These are phyloP conservation scores for Myxozyma melibiosi DNA, from an alignment of 805 yeast genomes.

Conservation along the genomic window DNA sequence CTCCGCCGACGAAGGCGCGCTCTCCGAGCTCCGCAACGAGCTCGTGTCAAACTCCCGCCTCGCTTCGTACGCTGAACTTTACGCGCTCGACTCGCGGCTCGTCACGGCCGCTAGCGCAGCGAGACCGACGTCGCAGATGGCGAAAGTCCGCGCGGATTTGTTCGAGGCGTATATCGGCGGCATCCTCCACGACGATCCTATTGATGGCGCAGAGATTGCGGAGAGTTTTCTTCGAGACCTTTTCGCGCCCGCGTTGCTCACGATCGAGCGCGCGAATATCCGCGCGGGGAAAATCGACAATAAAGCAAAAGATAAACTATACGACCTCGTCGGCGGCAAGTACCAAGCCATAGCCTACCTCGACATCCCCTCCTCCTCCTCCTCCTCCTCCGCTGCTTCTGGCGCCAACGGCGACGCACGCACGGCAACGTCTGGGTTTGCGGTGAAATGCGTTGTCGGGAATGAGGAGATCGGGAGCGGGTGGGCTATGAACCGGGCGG, in stretches of 20 bases:
- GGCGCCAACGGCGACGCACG: no score
- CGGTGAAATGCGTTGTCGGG: constrained; percentile 67
- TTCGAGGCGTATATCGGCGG: constrained; percentile 96
- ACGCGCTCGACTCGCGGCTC: constrained; percentile 64
- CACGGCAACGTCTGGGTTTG: no score
- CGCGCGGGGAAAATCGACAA: constrained; percentile 45
- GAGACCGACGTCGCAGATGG: constrained; percentile 15
- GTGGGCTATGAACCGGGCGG: constrained; percentile 64
- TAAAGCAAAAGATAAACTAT: constrained; percentile 76
- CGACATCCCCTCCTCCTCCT: neutral
- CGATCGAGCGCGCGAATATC: constrained; percentile 3
- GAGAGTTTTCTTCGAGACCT: constrained; percentile 42
- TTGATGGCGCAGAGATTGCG: constrained; percentile 37
- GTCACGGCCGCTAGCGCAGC: constrained; percentile 40
- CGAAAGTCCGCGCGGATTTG: constrained; percentile 79
- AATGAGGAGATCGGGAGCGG: constrained; percentile 73
- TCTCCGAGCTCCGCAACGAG: constrained; percentile 68
- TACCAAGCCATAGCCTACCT: neutral
- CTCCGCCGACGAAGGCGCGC: constrained; percentile 71
- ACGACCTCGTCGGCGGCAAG: constrained; percentile 68
- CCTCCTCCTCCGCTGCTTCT: neutral
- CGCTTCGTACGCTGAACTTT: constrained; percentile 66
- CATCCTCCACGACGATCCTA: constrained; percentile 57
- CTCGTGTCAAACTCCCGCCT: constrained; percentile 74
- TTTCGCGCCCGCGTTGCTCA: constrained; percentile 35